Conservation (phyloP, 2,329 filamentous ascomycete genomes). For the Neurospora sp. region DNA sequence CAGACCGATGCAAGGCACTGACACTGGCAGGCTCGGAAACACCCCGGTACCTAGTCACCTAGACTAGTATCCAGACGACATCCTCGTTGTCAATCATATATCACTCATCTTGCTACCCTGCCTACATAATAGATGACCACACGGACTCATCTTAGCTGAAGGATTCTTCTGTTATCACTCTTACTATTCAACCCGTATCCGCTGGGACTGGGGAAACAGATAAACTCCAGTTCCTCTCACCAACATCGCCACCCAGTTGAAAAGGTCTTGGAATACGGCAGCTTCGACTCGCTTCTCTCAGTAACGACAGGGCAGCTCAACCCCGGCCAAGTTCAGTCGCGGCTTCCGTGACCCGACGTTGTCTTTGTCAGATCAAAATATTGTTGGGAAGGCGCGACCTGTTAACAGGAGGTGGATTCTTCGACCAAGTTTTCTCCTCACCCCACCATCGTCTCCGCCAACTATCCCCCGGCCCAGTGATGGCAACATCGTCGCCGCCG, state of each 20-base stretch:
- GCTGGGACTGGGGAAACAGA: not conserved
- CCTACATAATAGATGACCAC: slow-evolving; percentile 1
- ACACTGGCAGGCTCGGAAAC: slow-evolving; percentile 1
- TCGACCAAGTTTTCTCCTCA: not conserved
- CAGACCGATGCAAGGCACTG: not conserved
- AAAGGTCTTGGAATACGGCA: not conserved
- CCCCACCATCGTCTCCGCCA: not conserved
- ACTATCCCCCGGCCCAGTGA: not conserved
- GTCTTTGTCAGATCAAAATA: not conserved
- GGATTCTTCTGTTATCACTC: not conserved
- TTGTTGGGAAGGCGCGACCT: not conserved
- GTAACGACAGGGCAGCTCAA: not conserved
- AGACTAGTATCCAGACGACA: slow-evolving; percentile 8
- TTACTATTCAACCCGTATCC: not conserved
- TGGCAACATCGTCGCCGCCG: not conserved
- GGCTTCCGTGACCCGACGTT: not conserved
- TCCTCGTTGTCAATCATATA: slow-evolving; percentile 18
- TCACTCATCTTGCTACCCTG: slow-evolving; percentile 1
- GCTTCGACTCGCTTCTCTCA: not conserved
- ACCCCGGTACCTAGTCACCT: slow-evolving; percentile 5
- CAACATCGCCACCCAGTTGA: not conserved
- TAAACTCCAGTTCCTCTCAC: not conserved
- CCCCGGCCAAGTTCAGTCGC: not conserved
- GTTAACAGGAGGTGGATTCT: not conserved
- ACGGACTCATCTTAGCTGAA: not conserved